Evolutionary conservation across 2,329 filamentous ascomycete species (phyloP), one percentile per base, ranked within the genome.

Genomic region (Geosmithia flava): DNA sequence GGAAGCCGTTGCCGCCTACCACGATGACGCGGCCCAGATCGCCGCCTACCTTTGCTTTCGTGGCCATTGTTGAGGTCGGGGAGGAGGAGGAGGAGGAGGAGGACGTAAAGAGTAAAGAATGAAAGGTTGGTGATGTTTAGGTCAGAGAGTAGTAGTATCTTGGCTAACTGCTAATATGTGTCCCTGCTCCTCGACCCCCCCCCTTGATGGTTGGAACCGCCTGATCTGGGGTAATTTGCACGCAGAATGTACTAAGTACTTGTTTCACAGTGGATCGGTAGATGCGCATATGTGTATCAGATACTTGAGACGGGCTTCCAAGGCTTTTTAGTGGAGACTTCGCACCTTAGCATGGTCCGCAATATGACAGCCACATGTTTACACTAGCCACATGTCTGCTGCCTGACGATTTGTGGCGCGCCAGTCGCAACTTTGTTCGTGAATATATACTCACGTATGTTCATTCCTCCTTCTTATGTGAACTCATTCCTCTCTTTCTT

Each of bases 1-100:
- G 75, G 67, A 93, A 91, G 54, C 87, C 87, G 62, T 87, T 90
- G 61, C 87, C 87, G 58, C 87, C 87, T 55, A 91, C 81, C 55
- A 93, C 81, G 55, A 90, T 74, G 58, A 89, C 83, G 54, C 75
- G 79, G 60, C 85, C 85, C 47, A 89, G 71, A 48, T 63, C 54
- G 53, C 65, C 65, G 3, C 11, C 15, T 16, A 3, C 15, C 56
- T 71, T 65, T 53, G 65, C 63, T 51, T 59, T 55, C 13, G 51
- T 46, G 30, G 48, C 49, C 51, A 54, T 55, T 51, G 47, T 45
- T 52, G 52, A 13, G 46, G 27, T 29, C 42, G 43, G 43, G 43
- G 20, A 20, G 20, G 43, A 7, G 43, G 43, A 13, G 43, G 43
- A 29, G 19, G 30, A 23, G 29, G 17, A 41, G 29, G 47, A n/a